Evolutionary conservation across 176 grass and related monocot species (phyloP).

Genomic region (Thinopyrum elongatum): DNA sequence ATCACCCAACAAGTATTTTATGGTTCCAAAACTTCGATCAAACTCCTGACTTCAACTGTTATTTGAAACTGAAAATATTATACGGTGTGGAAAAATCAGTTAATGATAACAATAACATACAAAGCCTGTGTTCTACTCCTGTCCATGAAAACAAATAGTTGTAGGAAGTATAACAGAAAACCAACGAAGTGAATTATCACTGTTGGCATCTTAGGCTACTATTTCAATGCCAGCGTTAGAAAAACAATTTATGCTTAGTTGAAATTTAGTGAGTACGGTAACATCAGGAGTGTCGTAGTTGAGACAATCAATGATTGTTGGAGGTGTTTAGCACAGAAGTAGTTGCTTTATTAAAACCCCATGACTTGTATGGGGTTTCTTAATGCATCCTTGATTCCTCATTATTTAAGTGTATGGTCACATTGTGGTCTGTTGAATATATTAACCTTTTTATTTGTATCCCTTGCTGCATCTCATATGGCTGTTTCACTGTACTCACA

Average conservation of each 20-base stretch:
- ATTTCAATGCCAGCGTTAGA: background rate
- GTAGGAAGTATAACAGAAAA: slow-evolving; percentile 5
- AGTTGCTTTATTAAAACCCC: background rate
- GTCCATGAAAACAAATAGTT: background rate
- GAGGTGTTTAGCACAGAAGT: background rate
- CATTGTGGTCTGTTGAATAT: background rate
- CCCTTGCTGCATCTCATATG: background rate
- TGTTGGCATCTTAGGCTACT: background rate
- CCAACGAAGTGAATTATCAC: background rate
- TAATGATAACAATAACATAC: background rate
- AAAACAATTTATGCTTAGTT: background rate
- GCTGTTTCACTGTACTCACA: slow-evolving; percentile 10
- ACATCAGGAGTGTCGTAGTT: background rate
- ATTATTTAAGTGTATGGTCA: background rate
- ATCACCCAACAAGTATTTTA: background rate
- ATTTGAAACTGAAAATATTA: background rate
- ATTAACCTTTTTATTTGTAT: background rate
- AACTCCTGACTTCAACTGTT: background rate
- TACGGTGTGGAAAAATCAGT: background rate
- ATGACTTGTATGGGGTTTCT: background rate
- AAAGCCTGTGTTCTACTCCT: background rate
- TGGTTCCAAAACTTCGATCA: background rate
- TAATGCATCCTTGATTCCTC: background rate
- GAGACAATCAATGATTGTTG: background rate
- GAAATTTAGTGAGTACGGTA: background rate